Evolutionary conservation across 306 rosid species (phyloP).

Genomic region (Trifolium subterraneum): DNA sequence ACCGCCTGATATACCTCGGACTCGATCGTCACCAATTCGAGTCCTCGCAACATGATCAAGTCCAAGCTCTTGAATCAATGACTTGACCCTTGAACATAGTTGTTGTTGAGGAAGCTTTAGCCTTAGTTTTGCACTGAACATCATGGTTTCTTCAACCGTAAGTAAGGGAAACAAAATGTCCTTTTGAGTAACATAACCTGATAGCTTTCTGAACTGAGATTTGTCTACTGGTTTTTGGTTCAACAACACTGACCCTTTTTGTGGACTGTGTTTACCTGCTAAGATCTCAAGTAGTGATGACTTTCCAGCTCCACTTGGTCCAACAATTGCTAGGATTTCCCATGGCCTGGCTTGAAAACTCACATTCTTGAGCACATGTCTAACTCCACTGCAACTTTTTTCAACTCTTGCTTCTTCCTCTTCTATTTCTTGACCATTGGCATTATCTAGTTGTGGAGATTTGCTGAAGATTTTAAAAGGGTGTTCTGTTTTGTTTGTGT

Average conservation of each 20-base stretch:
- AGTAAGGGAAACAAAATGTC: constrained; percentile 82
- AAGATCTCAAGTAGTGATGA: constrained; percentile 85
- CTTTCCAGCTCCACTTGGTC: constrained; percentile 97
- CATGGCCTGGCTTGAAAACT: constrained; percentile 67
- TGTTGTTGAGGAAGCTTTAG: constrained; percentile 57
- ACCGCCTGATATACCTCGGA: constrained; percentile 91
- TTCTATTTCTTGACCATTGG: constrained; percentile 41
- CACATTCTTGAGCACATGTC: constrained; percentile 70
- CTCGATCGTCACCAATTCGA: constrained; percentile 79
- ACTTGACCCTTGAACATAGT: constrained; percentile 63
- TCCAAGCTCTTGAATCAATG: constrained; percentile 75
- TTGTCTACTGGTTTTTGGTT: constrained; percentile 64
- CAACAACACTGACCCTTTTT: constrained; percentile 65
- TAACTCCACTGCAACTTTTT: constrained; percentile 44
- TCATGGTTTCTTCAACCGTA: constrained; percentile 87
- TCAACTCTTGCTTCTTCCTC: constrained; percentile 43
- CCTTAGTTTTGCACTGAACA: constrained; percentile 77
- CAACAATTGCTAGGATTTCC: constrained; percentile 91
- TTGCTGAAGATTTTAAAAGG: constrained; percentile 60
- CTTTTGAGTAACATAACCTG: constrained; percentile 89
- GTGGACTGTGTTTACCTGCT: constrained; percentile 73
- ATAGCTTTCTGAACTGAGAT: constrained; percentile 72
- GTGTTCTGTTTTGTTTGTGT: constrained; percentile 49
- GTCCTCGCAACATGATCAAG: constrained; percentile 69
- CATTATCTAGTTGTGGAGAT: constrained; percentile 36